Conservation (phyloP, 1,284 basidiomycete species). For the Volvariella surrecta region DNA sequence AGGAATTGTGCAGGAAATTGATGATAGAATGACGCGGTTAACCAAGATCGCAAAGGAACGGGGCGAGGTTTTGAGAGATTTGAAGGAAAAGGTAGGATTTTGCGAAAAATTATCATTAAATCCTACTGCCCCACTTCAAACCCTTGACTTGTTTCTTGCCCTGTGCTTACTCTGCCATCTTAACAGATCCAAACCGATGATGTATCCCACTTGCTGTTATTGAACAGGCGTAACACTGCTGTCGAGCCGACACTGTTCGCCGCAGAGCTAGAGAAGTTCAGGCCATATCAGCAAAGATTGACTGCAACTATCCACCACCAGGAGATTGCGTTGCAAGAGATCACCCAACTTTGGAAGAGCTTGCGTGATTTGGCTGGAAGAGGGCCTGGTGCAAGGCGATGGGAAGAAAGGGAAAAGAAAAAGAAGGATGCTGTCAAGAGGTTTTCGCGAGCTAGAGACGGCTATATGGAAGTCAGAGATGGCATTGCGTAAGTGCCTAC, state of each 20-base stretch:
- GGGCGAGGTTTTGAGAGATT: constrained; percentile 80
- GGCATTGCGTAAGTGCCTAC: constrained; percentile 62
- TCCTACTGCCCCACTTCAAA: constrained; percentile 1
- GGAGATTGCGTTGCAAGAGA: constrained; percentile 60
- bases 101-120: constrained; percentile 7
- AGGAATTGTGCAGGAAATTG: constrained; percentile 67
- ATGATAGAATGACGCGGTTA: constrained; percentile 67
- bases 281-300: constrained; percentile 81
- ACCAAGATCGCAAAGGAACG: constrained; percentile 83
- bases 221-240: constrained; percentile 82
- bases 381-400: constrained; percentile 64
- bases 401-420: constrained; percentile 72
- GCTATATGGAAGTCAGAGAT: constrained; percentile 81
- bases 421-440: constrained; percentile 68
- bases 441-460: constrained; percentile 70
- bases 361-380: constrained; percentile 68
- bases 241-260: constrained; percentile 88
- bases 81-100: constrained; percentile 78
- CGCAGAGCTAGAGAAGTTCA: constrained; percentile 92
- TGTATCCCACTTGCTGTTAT: constrained; percentile 88
- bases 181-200: constrained; percentile 88
- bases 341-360: constrained; percentile 61
- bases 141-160: constrained; percentile 4
- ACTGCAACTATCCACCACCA: constrained; percentile 73
- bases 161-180: not conserved